A percentile compares a stretch with the other conserved stretches of the same genome.
Conservation (phyloP, 2,329 filamentous ascomycete species). For the Colletotrichum noveboracense region DNA sequence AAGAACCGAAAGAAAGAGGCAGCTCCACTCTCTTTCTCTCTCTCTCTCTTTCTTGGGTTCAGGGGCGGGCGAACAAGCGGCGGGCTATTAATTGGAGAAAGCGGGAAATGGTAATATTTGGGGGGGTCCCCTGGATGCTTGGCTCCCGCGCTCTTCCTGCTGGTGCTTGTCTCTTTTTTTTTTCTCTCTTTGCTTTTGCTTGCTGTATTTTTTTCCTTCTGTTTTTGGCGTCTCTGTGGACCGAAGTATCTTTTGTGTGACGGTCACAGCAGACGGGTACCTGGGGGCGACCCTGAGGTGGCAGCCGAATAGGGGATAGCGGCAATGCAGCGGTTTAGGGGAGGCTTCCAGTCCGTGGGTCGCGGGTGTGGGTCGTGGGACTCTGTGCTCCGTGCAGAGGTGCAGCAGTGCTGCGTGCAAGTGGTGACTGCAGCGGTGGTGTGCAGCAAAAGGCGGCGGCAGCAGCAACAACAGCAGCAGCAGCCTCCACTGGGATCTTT, state of each 20-base stretch:
- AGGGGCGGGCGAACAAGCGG: conserved; percentile 19
- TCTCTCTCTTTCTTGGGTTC: not conserved
- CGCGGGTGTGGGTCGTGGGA: not conserved
- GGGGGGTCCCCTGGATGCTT: conserved; percentile 15
- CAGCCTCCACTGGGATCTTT: not conserved
- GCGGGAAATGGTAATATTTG: conserved; percentile 18
- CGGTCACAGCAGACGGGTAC: conserved; percentile 18
- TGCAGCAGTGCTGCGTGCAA: not conserved
- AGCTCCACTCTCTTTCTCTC: conserved; percentile 2
- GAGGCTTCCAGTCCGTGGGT: conserved; percentile 5
- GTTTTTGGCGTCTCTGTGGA: not conserved
- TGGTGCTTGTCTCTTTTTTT: not conserved
- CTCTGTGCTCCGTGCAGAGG: not conserved
- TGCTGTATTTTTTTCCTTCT: not conserved
- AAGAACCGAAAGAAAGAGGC: conserved; percentile 4
- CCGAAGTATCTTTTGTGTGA: conserved; percentile 20
- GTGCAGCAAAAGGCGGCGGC: not conserved
- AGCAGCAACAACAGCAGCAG: not conserved
- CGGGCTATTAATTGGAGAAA: conserved; percentile 20
- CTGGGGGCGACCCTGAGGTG: conserved; percentile 2
- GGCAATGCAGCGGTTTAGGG: conserved; percentile 11
- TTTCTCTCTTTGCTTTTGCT: not conserved
- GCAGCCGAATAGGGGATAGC: conserved; percentile 14
- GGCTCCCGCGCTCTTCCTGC: not conserved
- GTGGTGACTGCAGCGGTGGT: not conserved